Percentiles rank a stretch among this genome's conserved stretches.
phyloP scores from a whole-genome alignment of 2,329 filamentous ascomycete species.

The Sclerotinia glacialis region DNA sequence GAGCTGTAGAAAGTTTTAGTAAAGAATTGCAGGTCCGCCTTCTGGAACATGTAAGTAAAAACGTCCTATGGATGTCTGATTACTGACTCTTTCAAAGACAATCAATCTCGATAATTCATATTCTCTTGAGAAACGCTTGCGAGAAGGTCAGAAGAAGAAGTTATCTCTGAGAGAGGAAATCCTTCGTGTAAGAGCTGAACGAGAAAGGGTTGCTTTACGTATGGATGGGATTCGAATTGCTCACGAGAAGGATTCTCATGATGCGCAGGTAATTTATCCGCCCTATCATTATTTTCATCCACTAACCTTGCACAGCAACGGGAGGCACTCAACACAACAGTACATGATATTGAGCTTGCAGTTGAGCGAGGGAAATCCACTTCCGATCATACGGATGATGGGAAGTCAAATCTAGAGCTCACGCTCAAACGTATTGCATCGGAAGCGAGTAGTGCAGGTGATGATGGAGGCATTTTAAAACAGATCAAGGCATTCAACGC shows the following conservation, averaged over 20 bases:
- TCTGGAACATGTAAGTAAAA: slow-evolving; percentile 54
- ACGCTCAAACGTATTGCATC: slow-evolving; percentile 54
- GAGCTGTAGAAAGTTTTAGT: slow-evolving; percentile 57
- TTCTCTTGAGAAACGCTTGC: slow-evolving; percentile 56
- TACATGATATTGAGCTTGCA: slow-evolving; percentile 62
- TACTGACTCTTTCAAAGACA: slow-evolving; percentile 42
- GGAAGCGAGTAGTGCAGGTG: slow-evolving; percentile 50
- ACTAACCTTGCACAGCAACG: slow-evolving; percentile 43
- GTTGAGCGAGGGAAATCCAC: slow-evolving; percentile 50
- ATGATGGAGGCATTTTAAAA: slow-evolving; percentile 52
- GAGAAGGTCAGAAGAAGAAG: slow-evolving; percentile 55
- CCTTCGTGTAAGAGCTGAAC: slow-evolving; percentile 55
- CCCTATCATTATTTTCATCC: neutral
- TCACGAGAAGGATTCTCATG: slow-evolving; percentile 54
- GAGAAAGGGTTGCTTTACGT: slow-evolving; percentile 59
- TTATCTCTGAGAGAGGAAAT: slow-evolving; percentile 57
- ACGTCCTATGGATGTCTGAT: neutral
- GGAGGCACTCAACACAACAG: slow-evolving; percentile 51
- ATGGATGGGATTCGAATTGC: slow-evolving; percentile 62
- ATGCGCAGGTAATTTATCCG: slow-evolving; percentile 46
- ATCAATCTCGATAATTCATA: slow-evolving; percentile 59
- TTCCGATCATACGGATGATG: slow-evolving; percentile 48
- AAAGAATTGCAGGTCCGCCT: slow-evolving; percentile 55
- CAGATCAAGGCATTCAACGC: slow-evolving; percentile 61
- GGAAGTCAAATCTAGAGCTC: slow-evolving; percentile 55